Conservation (phyloP, 768 basidiomycete species). For the Lyophyllum semitale region DNA sequence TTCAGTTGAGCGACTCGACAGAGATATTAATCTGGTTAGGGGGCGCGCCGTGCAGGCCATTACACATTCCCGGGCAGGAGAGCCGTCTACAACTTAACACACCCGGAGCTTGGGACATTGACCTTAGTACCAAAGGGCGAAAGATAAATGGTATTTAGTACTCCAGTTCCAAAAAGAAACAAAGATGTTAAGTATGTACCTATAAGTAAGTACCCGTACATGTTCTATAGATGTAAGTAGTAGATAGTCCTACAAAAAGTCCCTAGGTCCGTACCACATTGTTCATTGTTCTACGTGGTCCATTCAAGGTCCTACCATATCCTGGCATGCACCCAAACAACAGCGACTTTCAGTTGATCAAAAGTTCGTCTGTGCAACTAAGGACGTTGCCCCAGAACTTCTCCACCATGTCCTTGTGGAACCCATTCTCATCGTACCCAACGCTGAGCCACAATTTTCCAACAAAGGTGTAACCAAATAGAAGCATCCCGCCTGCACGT, state of each 20-base stretch:
- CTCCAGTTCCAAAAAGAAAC: no score
- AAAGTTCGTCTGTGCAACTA: conserved; percentile 56
- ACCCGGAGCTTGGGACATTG: no score
- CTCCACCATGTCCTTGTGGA: conserved; percentile 60
- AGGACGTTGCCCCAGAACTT: conserved; percentile 68
- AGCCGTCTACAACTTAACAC: no score
- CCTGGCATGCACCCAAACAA: not conserved
- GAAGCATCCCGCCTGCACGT: conserved; percentile 71
- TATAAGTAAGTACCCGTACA: no score
- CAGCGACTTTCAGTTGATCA: conserved; percentile 26
- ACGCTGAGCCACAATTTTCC: conserved; percentile 79
- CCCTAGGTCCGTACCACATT: not conserved
- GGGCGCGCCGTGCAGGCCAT: not conserved
- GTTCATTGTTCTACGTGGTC: not conserved
- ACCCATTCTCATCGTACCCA: conserved; percentile 80
- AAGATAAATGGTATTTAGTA: no score
- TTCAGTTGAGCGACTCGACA: not conserved
- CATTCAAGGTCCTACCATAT: not conserved
- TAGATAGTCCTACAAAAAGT: no score
- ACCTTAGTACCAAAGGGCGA: no score
- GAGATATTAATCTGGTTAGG: not conserved
- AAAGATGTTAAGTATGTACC: no score
- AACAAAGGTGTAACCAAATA: conserved; percentile 81
- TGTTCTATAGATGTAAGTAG: no score
- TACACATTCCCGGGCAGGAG: no score